Percentiles rank a stretch among this genome's conserved stretches.
Evolutionary conservation across 495 filamentous ascomycete genomes (phyloP).

Genomic region (Talaromyces ruber): DNA sequence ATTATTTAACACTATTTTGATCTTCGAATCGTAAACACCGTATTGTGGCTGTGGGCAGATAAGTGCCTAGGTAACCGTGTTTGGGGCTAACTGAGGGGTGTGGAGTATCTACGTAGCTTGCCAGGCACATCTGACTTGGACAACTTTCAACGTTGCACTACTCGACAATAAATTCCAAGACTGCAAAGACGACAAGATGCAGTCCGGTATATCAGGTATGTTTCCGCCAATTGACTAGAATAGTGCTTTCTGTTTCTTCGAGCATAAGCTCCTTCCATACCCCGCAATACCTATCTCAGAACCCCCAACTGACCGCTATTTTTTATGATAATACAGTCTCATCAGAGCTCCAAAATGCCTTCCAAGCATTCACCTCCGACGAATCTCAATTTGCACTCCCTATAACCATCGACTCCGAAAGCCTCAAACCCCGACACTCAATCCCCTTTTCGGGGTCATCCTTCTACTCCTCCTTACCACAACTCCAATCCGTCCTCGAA

Average conservation of each 20-base stretch:
- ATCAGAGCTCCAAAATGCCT: conserved; percentile 73
- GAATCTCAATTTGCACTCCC: conserved; percentile 67
- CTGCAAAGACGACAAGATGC: neutral
- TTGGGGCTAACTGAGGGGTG: neutral
- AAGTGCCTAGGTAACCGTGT: neutral
- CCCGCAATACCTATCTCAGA: neutral
- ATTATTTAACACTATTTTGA: neutral
- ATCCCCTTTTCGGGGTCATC: conserved; percentile 47
- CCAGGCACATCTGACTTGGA: neutral
- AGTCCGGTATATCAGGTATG: conserved; percentile 3
- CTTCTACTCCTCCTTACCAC: conserved; percentile 53
- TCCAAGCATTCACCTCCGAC: conserved; percentile 62
- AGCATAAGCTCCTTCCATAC: neutral
- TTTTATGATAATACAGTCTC: conserved; percentile 49
- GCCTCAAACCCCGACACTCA: conserved; percentile 54
- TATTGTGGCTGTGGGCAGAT: neutral
- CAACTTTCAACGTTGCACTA: neutral
- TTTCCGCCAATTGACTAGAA: neutral
- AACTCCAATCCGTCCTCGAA: conserved; percentile 63
- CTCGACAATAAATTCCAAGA: neutral
- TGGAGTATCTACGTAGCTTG: neutral
- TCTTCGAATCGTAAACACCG: neutral
- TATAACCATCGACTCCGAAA: conserved; percentile 67
- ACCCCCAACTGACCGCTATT: neutral
- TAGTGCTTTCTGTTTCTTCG: neutral